Base-by-base conservation (phyloP, 305 asterid genomes). In the Fraxinus baroniana region DNA sequence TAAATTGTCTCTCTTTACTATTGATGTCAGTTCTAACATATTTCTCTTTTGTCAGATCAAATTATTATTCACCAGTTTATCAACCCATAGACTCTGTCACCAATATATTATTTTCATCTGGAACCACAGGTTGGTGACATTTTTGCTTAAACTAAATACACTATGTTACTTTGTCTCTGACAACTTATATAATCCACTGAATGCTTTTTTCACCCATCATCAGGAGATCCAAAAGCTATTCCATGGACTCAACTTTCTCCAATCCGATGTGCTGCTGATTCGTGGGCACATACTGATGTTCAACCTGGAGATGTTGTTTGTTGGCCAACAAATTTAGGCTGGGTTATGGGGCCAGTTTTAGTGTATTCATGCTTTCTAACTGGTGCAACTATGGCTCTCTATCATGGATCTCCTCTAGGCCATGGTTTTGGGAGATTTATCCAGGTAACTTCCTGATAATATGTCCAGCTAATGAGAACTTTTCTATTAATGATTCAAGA, bases 241-340 rank as follows among this genome's bases (percentile, higher is more conserved):
- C 98, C 97, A 30, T 95, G 98, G 99, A 92, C 98, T 64, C 99
- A 94, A 36, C 94, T 91, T 86, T 89, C 97, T 87, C 98, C 99
- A 39, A 94, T 95, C 71, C 91, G 98, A 15, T 86, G 91, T 76
- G 91, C 94, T 88, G 92, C 97, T 79, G 99, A 95, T 86, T 78
- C 98, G 73, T 95, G 97, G 98, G 83, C 92, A 49, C 97, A 90
- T 87, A 68, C 82, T 28, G 90, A 90, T 83, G 84, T 88, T 85
- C 90, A 86, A 88, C 75, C 84, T 46, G 97, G 95, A 78, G 98
- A 95, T 83, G 89, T 92, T 35, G 76, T 83, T 80, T 95, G 99
- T 88, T 95, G 97, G 97, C 99, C 99, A 4, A 95, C 99, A 52
- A 95, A 92, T 87, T 90, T 95, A 86, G 99, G 99, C 86, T 95